These are phyloP conservation scores for Sequoiadendron giganteum DNA, from an alignment of 75 land plant species.

Conservation along the genomic window DNA sequence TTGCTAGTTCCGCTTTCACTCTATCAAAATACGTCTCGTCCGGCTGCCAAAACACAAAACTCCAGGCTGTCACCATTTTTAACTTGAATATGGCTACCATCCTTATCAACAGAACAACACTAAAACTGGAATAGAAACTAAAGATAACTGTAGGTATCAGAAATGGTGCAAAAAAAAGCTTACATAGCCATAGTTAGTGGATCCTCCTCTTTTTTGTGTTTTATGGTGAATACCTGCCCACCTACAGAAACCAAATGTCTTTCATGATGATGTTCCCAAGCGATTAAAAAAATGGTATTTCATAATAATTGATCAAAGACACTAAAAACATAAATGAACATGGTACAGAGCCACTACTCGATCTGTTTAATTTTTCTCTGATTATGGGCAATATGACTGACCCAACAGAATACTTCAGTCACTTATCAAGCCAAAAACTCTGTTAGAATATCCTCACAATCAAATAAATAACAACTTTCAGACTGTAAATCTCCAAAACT, in stretches of 20 bases:
- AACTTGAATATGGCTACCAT: not conserved
- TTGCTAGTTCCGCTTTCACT: constrained; percentile 30
- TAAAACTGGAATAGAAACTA: not conserved
- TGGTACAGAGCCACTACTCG: not conserved
- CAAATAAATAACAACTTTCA: not conserved
- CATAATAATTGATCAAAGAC: not conserved
- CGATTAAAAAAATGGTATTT: not conserved
- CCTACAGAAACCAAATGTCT: constrained; percentile 9
- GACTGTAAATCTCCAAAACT: not conserved
- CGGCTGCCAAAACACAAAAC: constrained; percentile 27
- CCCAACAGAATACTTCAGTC: not conserved
- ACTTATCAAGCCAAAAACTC: not conserved
- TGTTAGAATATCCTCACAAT: not conserved
- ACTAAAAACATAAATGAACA: not conserved
- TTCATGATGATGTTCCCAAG: not conserved
- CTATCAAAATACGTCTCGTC: constrained; percentile 28
- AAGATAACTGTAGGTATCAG: not conserved
- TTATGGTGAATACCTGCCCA: constrained; percentile 49
- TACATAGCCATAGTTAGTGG: constrained; percentile 38
- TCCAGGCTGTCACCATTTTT: not conserved
- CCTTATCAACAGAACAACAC: not conserved
- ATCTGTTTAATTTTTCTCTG: not conserved
- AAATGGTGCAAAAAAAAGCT: constrained; percentile 11
- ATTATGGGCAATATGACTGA: not conserved
- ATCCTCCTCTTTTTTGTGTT: constrained; percentile 29